Evolutionary conservation across 306 rosid genomes (phyloP).

Genomic region (Prunus kanzakura): DNA sequence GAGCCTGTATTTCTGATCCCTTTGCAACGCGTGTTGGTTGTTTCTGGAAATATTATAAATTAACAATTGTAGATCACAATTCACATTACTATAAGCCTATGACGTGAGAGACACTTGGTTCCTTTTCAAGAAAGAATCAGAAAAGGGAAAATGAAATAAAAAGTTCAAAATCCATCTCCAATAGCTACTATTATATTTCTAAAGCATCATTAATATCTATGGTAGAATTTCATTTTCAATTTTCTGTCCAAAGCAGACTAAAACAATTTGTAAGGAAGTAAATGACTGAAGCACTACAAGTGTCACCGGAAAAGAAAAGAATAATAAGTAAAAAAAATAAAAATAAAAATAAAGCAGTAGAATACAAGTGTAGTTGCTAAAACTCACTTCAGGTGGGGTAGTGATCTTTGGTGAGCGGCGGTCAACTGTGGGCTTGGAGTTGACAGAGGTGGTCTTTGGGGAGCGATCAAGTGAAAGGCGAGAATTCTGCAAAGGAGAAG

Average conservation of each 20-base stretch:
- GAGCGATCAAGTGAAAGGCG: constrained; percentile 80
- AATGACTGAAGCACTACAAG: background rate
- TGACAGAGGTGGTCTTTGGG: constrained; percentile 45
- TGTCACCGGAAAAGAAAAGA: no score
- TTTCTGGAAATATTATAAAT: constrained; percentile 51
- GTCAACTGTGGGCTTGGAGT: constrained; percentile 57
- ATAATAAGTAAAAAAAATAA: background rate
- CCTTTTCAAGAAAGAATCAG: background rate
- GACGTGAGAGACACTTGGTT: background rate
- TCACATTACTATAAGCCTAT: background rate
- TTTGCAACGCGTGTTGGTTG: constrained; percentile 50
- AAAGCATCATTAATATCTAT: background rate
- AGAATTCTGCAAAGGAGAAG: constrained; percentile 66
- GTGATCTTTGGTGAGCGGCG: constrained; percentile 63
- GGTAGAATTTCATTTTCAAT: background rate
- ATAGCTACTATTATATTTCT: background rate
- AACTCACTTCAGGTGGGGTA: constrained; percentile 81
- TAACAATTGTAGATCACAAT: constrained; percentile 24
- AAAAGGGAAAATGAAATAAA: background rate
- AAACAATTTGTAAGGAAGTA: background rate
- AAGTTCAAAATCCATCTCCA: background rate
- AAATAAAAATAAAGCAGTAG: background rate
- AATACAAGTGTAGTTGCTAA: background rate
- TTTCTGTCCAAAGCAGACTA: background rate
- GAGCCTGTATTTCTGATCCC: constrained; percentile 71